Evolutionary conservation across 768 basidiomycete species (phyloP).

Genomic region (Suillus americanus): DNA sequence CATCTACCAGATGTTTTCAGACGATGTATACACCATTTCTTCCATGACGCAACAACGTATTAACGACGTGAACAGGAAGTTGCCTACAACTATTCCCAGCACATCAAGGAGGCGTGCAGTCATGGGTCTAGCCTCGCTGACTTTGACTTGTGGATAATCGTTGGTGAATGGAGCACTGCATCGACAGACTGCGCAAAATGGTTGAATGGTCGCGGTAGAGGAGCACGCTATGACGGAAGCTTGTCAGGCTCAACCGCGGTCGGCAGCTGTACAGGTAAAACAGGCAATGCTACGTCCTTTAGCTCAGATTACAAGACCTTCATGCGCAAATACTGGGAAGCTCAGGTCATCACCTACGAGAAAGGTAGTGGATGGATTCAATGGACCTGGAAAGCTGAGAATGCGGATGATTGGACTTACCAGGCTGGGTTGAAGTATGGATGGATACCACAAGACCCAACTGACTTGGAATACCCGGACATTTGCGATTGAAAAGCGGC

Average conservation of each 20-base stretch:
- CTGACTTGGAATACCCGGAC: conserved; percentile 62
- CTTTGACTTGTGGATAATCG: conserved; percentile 70
- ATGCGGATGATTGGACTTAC: conserved; percentile 77
- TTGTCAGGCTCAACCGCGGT: conserved; percentile 10
- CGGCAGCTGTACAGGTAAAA: conserved; percentile 51
- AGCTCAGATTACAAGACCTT: conserved; percentile 62
- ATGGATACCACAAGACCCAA: conserved; percentile 74
- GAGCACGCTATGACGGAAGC: conserved; percentile 69
- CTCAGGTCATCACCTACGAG: conserved; percentile 75
- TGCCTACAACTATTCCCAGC: conserved; percentile 7
- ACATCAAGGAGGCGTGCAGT: conserved; percentile 51
- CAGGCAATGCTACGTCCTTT: conserved; percentile 59
- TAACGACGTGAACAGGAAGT: conserved; percentile 3
- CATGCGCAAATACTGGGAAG: conserved; percentile 74
- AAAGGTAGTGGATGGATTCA: conserved; percentile 68
- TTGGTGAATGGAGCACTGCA: conserved; percentile 81
- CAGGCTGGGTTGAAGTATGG: conserved; percentile 70
- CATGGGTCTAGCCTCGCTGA: conserved; percentile 42
- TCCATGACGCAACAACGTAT: not conserved
- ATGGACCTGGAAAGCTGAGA: conserved; percentile 81
- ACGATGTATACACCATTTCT: conserved; percentile 32
- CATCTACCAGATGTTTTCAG: conserved; percentile 72
- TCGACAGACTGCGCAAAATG: conserved; percentile 74
- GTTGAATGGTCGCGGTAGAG: conserved; percentile 76
- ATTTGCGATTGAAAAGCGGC: conserved; percentile 45